Evolutionary conservation across 129 eudicot genomes (phyloP), one percentile per base, ranked within the genome.

Genomic region (Artemisia annua): DNA sequence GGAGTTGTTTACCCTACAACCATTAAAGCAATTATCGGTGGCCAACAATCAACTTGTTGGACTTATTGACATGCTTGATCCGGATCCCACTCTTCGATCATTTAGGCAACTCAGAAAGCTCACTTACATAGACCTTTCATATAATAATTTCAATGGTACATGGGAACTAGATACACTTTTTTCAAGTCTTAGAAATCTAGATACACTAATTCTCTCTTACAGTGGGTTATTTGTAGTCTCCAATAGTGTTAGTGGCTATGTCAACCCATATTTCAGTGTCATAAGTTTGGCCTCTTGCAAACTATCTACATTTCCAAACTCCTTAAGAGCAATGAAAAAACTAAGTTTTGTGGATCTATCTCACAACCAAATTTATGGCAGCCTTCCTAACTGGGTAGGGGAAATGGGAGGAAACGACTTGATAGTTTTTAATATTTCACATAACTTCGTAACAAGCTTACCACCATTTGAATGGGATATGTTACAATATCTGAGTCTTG

Each of bases 371-470:
- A 70, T 70, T 22, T 48, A 28, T 51, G 73, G 73, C 20, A 55
- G 10, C 61, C 54, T 52, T 51, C 74, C 74, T 32, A 24, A 28
- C 55, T 70, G 74, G 74, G 74, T 50, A 28, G 44, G 24, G 10
- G 20, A 26, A 54, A 66, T 75, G 15, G 53, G 73, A 16, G 58
- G 71, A 24, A 14, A 26, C 8, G 13, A 35, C 19, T 17, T 76
- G 39, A 1, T 2, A 3, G 0, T 14, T 28, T 70, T 71, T 15
- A 6, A 79, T 74, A 49, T 83, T 3, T 83, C 84, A 10, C 69
- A 71, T 26, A 83, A 83, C 74, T 63, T 39, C n/a, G 46, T 82
- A 35, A 56, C 79, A 12, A 14, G 74, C 2, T n/a, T 77, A 1
- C 64, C 49, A 2, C 66, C 13, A 2, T 24, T 71, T 22, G 20